Conservation (phyloP, 1,139 yeast genomes). For the Saccharomyces hybrid region DNA sequence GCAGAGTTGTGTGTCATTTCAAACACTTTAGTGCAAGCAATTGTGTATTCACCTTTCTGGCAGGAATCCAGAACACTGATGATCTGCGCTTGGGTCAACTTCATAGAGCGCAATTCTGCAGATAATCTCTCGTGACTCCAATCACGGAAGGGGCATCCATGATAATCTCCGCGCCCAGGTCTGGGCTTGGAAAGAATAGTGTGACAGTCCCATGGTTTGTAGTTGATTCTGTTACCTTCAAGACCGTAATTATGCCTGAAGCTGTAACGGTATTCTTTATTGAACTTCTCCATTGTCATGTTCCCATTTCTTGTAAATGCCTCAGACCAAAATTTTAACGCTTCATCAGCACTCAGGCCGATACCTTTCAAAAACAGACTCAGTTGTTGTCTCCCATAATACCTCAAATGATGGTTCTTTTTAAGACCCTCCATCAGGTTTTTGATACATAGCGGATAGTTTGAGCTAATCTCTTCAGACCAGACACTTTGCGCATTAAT, state of each 20-base stretch:
- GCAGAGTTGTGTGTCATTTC: constrained; percentile 46
- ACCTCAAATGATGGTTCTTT: constrained; percentile 64
- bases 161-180: constrained; percentile 66
- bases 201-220: constrained; percentile 80
- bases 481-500: constrained; percentile 61
- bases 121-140: constrained; percentile 55
- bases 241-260: constrained; percentile 85
- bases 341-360: constrained; percentile 83
- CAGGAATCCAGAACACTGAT: constrained; percentile 61
- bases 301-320: constrained; percentile 51
- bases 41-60: constrained; percentile 59
- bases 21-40: constrained; percentile 86
- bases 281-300: constrained; percentile 65
- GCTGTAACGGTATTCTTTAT: constrained; percentile 82
- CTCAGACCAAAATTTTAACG: constrained; percentile 73
- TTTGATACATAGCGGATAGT: constrained; percentile 80
- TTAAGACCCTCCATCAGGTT: constrained; percentile 57
- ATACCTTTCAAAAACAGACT: constrained; percentile 81
- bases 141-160: constrained; percentile 92
- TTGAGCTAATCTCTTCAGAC: constrained; percentile 46
- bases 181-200: constrained; percentile 66
- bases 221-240: constrained; percentile 83
- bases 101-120: constrained; percentile 53
- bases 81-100: constrained; percentile 56
- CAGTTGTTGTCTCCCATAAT: constrained; percentile 78